Conservation (phyloP, 192 early-diverging fungal genomes). For the Backusella parvicylindrica region DNA sequence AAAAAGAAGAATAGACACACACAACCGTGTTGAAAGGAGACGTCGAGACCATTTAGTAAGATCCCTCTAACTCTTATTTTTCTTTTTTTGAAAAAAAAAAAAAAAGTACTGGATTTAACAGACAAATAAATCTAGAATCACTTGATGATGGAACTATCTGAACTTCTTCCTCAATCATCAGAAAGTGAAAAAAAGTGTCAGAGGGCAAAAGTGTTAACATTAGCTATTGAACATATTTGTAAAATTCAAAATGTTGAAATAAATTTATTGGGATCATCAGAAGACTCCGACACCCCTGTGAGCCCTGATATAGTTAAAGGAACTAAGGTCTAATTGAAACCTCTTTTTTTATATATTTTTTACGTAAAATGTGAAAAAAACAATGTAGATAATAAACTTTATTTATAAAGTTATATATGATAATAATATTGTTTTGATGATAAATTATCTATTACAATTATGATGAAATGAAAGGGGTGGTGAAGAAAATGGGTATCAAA, state of each 20-base stretch:
- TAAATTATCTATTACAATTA: neutral
- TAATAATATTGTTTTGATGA: neutral
- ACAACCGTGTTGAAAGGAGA: constrained; percentile 67
- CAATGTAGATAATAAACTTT: neutral
- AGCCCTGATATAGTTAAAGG: neutral
- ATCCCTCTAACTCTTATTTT: neutral
- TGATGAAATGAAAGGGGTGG: neutral
- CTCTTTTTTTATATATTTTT: too few relatives aligned
- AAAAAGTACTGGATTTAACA: neutral
- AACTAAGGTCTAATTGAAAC: neutral
- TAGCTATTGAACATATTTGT: constrained; percentile 51
- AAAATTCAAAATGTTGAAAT: constrained; percentile 41
- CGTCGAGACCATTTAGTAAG: constrained; percentile 60
- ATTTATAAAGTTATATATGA: neutral
- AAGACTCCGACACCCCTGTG: neutral
- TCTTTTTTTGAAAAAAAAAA: neutral
- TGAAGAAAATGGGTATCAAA: neutral
- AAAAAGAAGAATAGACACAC: constrained; percentile 63
- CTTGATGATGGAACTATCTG: constrained; percentile 43
- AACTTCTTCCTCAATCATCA: constrained; percentile 26
- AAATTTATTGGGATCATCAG: neutral
- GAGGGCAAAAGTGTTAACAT: constrained; percentile 38
- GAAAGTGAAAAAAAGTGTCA: constrained; percentile 36
- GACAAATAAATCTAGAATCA: neutral
- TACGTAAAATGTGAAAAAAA: neutral